Percentiles rank a stretch among this genome's conserved stretches.
phyloP scores from a whole-genome alignment of 768 basidiomycete species.

The Hebeloma cylindrosporum region DNA sequence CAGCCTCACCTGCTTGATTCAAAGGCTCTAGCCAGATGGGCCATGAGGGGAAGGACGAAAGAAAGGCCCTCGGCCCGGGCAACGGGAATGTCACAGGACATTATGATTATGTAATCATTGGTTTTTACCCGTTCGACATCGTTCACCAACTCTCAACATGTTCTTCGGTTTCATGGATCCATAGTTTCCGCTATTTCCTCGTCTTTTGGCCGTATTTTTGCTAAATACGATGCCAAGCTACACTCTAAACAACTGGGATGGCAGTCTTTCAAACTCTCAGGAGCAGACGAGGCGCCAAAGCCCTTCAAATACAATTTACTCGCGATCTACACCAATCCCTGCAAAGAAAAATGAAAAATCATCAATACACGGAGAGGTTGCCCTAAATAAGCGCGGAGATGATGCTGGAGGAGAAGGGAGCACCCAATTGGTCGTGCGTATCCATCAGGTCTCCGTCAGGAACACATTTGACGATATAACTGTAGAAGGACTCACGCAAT shows the following conservation, averaged over 20 bases:
- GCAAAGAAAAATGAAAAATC: background rate
- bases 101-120: conserved; percentile 1
- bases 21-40: no score
- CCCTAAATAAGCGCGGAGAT: no score
- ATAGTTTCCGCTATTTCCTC: conserved; percentile 4
- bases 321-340: background rate
- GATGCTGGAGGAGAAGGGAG: no score
- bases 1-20: no score
- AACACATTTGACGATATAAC: no score
- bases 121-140: background rate
- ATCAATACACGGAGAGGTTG: no score
- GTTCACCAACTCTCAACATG: background rate
- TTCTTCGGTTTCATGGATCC: conserved; percentile 10
- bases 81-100: conserved; percentile 1
- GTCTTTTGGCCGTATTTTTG: background rate
- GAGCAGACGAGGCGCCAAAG: background rate
- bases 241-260: conserved; percentile 24
- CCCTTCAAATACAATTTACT: background rate
- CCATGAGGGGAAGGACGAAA: no score
- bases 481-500: no score
- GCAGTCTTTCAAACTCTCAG: conserved; percentile 9
- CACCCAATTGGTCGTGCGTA: no score
- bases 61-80: no score
- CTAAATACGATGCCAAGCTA: conserved; percentile 21
- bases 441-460: no score